Base-by-base conservation (phyloP, 2,329 filamentous ascomycete species). In the Bipolaris sorokiniana region DNA sequence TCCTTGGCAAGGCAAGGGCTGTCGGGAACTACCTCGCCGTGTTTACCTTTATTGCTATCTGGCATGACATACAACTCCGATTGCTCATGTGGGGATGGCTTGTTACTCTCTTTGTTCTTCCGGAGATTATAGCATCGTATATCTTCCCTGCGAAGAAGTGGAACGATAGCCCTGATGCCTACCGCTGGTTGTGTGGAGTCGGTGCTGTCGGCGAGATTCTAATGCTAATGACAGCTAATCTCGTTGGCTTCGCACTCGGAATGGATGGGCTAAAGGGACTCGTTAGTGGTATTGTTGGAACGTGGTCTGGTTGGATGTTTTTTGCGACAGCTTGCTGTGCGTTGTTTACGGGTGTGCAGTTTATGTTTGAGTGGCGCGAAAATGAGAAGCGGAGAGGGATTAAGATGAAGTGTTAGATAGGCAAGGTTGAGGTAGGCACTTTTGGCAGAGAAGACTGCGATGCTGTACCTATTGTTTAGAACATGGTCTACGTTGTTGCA, bases 1-100 rank as follows among this genome's bases (percentile, higher is more conserved):
- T 68, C 15, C 69, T 63, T 62, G 75, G 76, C 18, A 86, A 83
- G 42, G 81, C 85, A 15, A 76, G 83, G 38, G 88, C 87, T 0
- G 81, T 94, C 2, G 69, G 86, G 49, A 97, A 94, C 54, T 95
- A 92, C 74, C 81, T 96, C 2, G 79, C 89, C 4, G 91, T 97
- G 31, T 99, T 99, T 74, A 97, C 92, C 0, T 99, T 99, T 70
- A 95, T 99, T 22, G 96, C 95, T 0, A 82, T 99, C 26, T 99
- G 95, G 95, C 95, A 99, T 78, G 95, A 99, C 69, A 96, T 99
- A 70, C 89, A 96, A 78, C 84, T 98, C 28, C 86, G 90, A 9
- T 82, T 99, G 37, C 83, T 99, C 31, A 89, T 96, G 76, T 99
- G 95, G 95, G 94, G 95, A 26, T 99, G 95, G 95, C 83, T 99